phyloP scores from a whole-genome alignment of 1,284 basidiomycete species.

The Ustilago hordei region DNA sequence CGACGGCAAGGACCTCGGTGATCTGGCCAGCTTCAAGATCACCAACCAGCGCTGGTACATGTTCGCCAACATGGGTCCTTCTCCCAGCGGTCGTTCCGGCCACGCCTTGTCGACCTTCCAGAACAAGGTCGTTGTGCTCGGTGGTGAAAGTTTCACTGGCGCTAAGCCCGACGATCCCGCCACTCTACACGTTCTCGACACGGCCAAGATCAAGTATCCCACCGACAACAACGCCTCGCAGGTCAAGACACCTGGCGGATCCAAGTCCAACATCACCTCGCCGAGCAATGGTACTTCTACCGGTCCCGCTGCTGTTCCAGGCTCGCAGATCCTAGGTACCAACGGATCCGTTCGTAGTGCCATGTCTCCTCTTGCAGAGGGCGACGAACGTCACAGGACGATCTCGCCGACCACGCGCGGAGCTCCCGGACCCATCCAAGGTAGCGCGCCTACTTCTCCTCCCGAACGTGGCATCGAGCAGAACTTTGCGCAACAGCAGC shows the following conservation, averaged over 20 bases:
- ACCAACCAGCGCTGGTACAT: slow-evolving; percentile 87
- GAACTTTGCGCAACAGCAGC: slow-evolving; percentile 27
- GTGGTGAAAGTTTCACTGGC: slow-evolving; percentile 86
- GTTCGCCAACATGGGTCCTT: slow-evolving; percentile 99
- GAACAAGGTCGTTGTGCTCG: slow-evolving; percentile 88
- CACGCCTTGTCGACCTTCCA: slow-evolving; percentile 94
- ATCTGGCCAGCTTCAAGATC: slow-evolving; percentile 96
- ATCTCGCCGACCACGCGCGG: slow-evolving; percentile 47
- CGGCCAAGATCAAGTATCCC: slow-evolving; percentile 69
- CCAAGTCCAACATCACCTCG: slow-evolving; percentile 43
- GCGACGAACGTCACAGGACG: slow-evolving; percentile 38
- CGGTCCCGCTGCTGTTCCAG: slow-evolving; percentile 22
- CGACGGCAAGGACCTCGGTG: slow-evolving; percentile 94
- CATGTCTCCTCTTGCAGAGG: slow-evolving; percentile 48
- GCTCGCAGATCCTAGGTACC: slow-evolving; percentile 25
- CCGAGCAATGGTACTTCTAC: slow-evolving; percentile 16
- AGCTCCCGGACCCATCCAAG: slow-evolving; percentile 14
- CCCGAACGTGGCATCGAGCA: slow-evolving; percentile 23
- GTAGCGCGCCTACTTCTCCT: slow-evolving; percentile 22
- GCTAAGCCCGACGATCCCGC: slow-evolving; percentile 82
- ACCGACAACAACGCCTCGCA: slow-evolving; percentile 57
- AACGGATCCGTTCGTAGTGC: slow-evolving; percentile 35
- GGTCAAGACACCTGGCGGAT: slow-evolving; percentile 29
- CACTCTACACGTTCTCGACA: slow-evolving; percentile 78
- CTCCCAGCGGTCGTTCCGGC: slow-evolving; percentile 88